Evolutionary conservation across 148 eudicot genomes (phyloP), one percentile per base, ranked within the genome.

Genomic region (Silene uniflora): DNA sequence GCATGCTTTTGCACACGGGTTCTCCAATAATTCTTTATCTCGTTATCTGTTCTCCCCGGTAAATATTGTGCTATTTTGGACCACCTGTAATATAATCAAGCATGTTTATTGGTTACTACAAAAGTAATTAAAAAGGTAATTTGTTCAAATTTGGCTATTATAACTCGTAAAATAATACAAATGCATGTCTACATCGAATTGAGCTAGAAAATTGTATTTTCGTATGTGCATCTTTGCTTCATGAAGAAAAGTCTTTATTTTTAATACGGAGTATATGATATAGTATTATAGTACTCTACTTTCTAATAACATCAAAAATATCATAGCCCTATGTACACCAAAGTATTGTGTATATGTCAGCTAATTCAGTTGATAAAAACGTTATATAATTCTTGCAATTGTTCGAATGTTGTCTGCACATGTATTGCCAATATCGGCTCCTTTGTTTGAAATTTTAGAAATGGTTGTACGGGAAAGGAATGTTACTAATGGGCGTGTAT

Each of bases 41-140:
- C 93, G n/a, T 90, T 90, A 69, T 90, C 93, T 0, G 91, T 90
- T 76, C 93, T 76, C 73, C 91, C 91, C 0, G 89, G 91, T 10
- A 90, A 61, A 49, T 80, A 77, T 73, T 85, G 78, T 0, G 93
- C 93, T 69, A 90, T 90, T 73, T 82, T 86, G 8, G 93, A 86
- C 91, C 93, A 90, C 79, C 93, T 89, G 72, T 29, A 65, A 65
- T 64, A 2, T 25, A 12, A 13, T 64, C n/a, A 25, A 12, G 14
- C 68, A 27, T 64, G 39, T 10, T 25, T 13, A 25, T 22, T 6
- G 19, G 10, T 62, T 21, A 62, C 32, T 4, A 29, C 32, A 29
- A 29, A 29, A 29, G 32, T 29, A 29, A 29, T 1, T 1, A 4
- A 29, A 29, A 4, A 29, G 32, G 32, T 29, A 29, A 29, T 29